Conservation (phyloP, 2,329 filamentous ascomycete genomes). For the Fusarium sp. region DNA sequence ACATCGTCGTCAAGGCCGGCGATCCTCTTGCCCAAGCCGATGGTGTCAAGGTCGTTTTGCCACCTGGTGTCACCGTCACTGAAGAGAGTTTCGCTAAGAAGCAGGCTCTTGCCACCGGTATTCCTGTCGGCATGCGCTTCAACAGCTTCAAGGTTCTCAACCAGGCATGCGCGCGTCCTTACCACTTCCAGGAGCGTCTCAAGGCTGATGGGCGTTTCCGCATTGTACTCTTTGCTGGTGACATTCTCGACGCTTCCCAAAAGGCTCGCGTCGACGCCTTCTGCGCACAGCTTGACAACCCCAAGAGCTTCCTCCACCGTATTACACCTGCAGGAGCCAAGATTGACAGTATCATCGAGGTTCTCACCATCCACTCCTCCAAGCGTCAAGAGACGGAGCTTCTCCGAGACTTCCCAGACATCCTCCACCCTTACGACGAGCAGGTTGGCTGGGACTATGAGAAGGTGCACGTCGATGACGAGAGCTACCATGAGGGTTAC, state of each 20-base stretch:
- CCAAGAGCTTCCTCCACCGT: constrained; percentile 52
- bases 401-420: constrained; percentile 49
- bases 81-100: neutral
- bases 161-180: constrained; percentile 65
- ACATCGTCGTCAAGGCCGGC: constrained; percentile 21
- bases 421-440: constrained; percentile 60
- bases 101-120: constrained; percentile 49
- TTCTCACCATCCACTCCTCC: constrained; percentile 69
- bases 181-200: constrained; percentile 64
- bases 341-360: constrained; percentile 59
- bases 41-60: neutral
- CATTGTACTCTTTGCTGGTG: constrained; percentile 70
- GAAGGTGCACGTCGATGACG: constrained; percentile 66
- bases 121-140: constrained; percentile 66
- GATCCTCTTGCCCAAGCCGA: constrained; percentile 2
- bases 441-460: constrained; percentile 65
- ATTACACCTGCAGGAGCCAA: constrained; percentile 36
- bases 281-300: constrained; percentile 50
- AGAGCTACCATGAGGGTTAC: constrained; percentile 63
- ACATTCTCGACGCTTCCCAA: constrained; percentile 58
- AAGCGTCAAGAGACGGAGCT: constrained; percentile 60
- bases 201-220: constrained; percentile 68
- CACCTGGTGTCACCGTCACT: neutral
- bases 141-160: constrained; percentile 68
- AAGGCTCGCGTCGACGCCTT: constrained; percentile 19